Evolutionary conservation across 345 rosid species (phyloP).

Genomic region (Carallia brachiata): DNA sequence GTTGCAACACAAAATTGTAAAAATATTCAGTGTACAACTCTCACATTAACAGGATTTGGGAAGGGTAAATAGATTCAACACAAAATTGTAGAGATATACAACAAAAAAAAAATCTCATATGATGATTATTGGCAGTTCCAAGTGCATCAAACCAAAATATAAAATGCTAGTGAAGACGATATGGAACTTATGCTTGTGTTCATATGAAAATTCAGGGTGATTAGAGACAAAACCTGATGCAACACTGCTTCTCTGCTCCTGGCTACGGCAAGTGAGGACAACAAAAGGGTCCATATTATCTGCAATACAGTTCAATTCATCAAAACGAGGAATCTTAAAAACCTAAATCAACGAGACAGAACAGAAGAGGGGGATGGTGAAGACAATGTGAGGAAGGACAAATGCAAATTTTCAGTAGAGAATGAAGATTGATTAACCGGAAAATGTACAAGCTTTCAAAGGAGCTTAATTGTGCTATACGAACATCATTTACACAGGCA

Average conservation of each 20-base stretch:
- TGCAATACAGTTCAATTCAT: constrained; percentile 11
- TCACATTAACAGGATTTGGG: too few relatives aligned
- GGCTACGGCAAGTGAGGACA: constrained; percentile 59
- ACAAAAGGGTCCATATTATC: constrained; percentile 81
- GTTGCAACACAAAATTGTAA: background rate
- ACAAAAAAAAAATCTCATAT: background rate
- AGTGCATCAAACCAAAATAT: background rate
- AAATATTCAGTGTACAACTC: too few relatives aligned
- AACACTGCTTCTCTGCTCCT: constrained; percentile 72
- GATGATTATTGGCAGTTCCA: background rate
- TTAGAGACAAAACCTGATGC: constrained; percentile 51
- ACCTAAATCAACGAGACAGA: too few relatives aligned
- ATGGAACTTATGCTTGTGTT: background rate
- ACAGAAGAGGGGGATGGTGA: too few relatives aligned
- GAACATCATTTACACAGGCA: background rate
- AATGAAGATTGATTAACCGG: background rate
- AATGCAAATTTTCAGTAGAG: too few relatives aligned
- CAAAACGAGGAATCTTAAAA: too few relatives aligned
- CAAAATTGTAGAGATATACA: background rate
- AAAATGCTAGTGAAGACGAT: background rate
- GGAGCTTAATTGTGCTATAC: background rate
- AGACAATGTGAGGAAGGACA: too few relatives aligned
- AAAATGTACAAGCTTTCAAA: background rate
- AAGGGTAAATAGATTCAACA: too few relatives aligned
- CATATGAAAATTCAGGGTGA: background rate